Evolutionary conservation across 768 basidiomycete species (phyloP).

Genomic region (Aureoboletus auriporus): DNA sequence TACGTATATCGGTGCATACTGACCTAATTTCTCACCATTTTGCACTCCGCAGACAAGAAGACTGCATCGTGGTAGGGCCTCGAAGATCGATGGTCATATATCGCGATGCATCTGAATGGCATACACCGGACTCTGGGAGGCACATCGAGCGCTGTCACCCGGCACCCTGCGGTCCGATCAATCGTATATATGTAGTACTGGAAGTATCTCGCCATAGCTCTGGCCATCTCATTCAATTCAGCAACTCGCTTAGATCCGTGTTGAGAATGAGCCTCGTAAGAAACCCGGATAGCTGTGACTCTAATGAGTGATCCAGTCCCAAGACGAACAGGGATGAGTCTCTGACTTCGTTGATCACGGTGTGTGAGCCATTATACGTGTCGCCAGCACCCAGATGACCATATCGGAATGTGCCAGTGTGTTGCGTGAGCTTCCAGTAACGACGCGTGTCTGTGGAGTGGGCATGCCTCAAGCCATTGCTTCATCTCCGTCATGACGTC

Average conservation of each 20-base stretch:
- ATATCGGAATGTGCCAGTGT: slow-evolving; percentile 42
- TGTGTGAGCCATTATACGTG: slow-evolving; percentile 35
- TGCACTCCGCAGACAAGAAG: neutral
- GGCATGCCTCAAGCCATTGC: slow-evolving; percentile 8
- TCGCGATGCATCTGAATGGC: slow-evolving; percentile 10
- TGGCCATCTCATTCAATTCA: slow-evolving; percentile 5
- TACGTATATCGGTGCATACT: slow-evolving; percentile 9
- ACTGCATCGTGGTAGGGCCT: slow-evolving; percentile 12
- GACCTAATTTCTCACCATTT: neutral
- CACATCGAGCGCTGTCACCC: slow-evolving; percentile 20
- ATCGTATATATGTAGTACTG: too few species aligned
- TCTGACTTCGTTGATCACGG: slow-evolving; percentile 23
- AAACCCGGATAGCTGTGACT: too few species aligned
- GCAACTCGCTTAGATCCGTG: slow-evolving; percentile 24
- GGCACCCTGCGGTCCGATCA: slow-evolving; percentile 13
- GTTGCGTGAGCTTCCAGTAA: slow-evolving; percentile 43
- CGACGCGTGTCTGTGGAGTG: slow-evolving; percentile 36
- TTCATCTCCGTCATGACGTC: slow-evolving; percentile 18
- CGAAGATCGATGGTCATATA: slow-evolving; percentile 10
- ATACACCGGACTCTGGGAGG: slow-evolving; percentile 13
- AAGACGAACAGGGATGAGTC: too few species aligned
- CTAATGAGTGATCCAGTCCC: too few species aligned
- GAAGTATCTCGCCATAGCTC: too few species aligned
- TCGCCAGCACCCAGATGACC: slow-evolving; percentile 26
- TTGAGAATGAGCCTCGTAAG: slow-evolving; percentile 32